These are phyloP conservation scores for Forsythia suspensa DNA, from an alignment of 257 asterid genomes.

Conservation along the genomic window DNA sequence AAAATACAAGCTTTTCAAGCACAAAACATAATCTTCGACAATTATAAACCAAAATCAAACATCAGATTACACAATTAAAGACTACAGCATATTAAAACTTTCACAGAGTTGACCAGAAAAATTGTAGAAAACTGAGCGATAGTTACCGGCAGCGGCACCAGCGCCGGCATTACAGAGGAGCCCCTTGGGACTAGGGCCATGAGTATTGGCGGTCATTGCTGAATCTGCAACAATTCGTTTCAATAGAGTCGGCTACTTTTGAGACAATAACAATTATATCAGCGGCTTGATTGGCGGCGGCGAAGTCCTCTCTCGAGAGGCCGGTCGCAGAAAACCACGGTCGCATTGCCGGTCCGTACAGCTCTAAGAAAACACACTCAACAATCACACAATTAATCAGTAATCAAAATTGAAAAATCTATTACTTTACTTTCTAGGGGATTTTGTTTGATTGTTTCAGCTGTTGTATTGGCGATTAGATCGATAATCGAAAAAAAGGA, in stretches of 20 bases:
- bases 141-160: conserved; percentile 95
- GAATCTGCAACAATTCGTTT: conserved; percentile 31
- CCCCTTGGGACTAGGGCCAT: conserved; percentile 62
- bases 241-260: conserved; percentile 6
- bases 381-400: neutral
- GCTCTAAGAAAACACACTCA: conserved; percentile 15
- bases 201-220: conserved; percentile 65
- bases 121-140: neutral
- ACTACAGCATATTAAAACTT: too few species aligned
- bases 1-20: too few species aligned
- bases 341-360: conserved; percentile 80
- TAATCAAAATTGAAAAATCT: neutral
- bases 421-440: conserved; percentile 6
- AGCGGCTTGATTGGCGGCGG: conserved; percentile 23
- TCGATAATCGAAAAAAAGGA: too few species aligned
- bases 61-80: neutral
- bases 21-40: too few species aligned
- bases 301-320: conserved; percentile 79
- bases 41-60: neutral
- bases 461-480: too few species aligned
- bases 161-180: conserved; percentile 90
- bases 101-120: too few species aligned
- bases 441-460: neutral
- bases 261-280: conserved; percentile 1
- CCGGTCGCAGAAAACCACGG: conserved; percentile 60